These are phyloP conservation scores for Leptographium galeiforme DNA, from an alignment of 2,329 filamentous ascomycete genomes.

Conservation along the genomic window DNA sequence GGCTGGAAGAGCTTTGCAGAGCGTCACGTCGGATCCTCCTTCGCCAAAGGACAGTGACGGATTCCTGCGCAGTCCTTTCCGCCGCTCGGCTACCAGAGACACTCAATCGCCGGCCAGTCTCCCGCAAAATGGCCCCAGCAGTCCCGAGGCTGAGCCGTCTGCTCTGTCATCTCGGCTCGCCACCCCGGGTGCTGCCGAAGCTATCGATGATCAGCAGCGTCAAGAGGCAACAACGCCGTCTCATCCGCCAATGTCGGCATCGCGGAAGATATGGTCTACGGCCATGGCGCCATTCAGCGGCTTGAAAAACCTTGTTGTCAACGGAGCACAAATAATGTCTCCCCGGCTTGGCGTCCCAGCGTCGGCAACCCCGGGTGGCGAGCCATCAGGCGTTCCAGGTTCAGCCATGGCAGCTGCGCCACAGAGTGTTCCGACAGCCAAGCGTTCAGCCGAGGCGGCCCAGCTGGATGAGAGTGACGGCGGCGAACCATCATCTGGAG, in stretches of 20 bases:
- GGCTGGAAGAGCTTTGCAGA: slow-evolving; percentile 41
- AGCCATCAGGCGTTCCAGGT: background rate
- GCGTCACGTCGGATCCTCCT: slow-evolving; percentile 43
- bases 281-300: slow-evolving; percentile 17
- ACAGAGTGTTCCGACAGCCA: background rate
- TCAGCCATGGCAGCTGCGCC: background rate
- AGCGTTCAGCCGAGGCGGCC: background rate
- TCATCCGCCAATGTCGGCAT: slow-evolving; percentile 1
- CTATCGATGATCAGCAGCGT: background rate
- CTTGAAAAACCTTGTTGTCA: slow-evolving; percentile 18
- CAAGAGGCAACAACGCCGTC: background rate
- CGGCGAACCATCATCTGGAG: background rate
- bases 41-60: slow-evolving; percentile 39
- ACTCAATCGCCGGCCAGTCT: slow-evolving; percentile 16
- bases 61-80: slow-evolving; percentile 43
- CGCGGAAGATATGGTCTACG: slow-evolving; percentile 14
- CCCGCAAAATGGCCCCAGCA: background rate
- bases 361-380: background rate
- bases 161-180: background rate
- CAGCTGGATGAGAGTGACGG: background rate
- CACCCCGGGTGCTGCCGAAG: background rate
- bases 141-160: slow-evolving; percentile 2
- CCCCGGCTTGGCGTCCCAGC: slow-evolving; percentile 8
- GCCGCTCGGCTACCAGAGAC: slow-evolving; percentile 21
- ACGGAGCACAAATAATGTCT: slow-evolving; percentile 17